Evolutionary conservation across 495 filamentous ascomycete genomes (phyloP).

Genomic region (Astrocystis sublimbata): DNA sequence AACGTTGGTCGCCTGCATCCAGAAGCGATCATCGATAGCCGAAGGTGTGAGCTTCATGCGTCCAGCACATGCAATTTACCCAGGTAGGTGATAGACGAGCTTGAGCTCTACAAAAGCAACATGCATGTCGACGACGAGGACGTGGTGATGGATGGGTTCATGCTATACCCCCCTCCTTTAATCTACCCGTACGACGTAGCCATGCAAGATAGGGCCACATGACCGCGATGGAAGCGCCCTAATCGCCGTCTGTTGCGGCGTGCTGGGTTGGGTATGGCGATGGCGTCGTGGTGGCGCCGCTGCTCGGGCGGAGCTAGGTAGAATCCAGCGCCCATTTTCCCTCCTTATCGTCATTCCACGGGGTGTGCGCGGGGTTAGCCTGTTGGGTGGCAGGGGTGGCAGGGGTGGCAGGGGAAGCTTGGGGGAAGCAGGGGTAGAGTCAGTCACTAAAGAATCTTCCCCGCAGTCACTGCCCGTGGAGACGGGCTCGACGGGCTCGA

Average conservation of each 20-base stretch:
- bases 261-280: neutral
- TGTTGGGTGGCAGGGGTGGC: too few species aligned
- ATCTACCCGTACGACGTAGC: too few species aligned
- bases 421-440: too few species aligned
- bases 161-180: too few species aligned
- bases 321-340: neutral
- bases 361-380: too few species aligned
- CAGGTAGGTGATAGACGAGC: neutral
- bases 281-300: neutral
- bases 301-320: neutral
- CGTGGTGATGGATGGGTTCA: too few species aligned
- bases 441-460: too few species aligned
- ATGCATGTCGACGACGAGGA: neutral
- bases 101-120: neutral
- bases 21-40: neutral
- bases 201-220: too few species aligned
- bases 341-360: constrained; percentile 9
- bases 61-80: neutral
- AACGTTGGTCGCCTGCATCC: neutral
- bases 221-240: neutral
- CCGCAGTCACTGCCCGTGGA: too few species aligned
- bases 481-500: too few species aligned
- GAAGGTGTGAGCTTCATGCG: neutral
- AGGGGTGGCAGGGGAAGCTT: neutral
- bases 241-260: neutral